Conservation (phyloP, 306 rosid species). For the Alnus rubra region DNA sequence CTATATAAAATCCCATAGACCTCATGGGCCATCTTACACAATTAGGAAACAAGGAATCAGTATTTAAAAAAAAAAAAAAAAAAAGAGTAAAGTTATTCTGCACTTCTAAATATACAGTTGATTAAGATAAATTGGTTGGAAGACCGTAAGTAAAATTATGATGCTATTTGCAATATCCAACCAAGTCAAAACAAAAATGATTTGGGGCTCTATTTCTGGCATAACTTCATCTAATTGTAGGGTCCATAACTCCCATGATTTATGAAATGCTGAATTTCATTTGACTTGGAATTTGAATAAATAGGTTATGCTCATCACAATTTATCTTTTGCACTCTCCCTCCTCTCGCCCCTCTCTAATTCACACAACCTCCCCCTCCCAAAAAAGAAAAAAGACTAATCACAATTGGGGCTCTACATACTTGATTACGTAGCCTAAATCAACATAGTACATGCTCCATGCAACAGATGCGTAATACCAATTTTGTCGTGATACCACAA, state of each 20-base stretch:
- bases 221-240: neutral
- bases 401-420: neutral
- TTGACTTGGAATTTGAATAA: neutral
- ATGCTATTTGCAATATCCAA: neutral
- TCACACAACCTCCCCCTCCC: neutral
- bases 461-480: neutral
- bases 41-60: constrained; percentile 2
- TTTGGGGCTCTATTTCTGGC: neutral
- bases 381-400: neutral
- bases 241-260: neutral
- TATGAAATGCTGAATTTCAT: neutral
- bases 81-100: neutral
- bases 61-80: neutral
- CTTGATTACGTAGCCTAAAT: neutral
- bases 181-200: neutral
- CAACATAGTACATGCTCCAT: neutral
- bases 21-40: constrained; percentile 72
- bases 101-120: neutral
- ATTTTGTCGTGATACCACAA: neutral
- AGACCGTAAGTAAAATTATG: neutral
- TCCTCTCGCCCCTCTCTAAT: neutral
- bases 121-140: neutral
- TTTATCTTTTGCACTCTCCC: neutral
- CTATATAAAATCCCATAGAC: constrained; percentile 53
- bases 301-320: neutral